A percentile compares a stretch with the other conserved stretches of the same genome.
Evolutionary conservation across 306 rosid genomes (phyloP).

Genomic region (Lathyrus oleraceus): DNA sequence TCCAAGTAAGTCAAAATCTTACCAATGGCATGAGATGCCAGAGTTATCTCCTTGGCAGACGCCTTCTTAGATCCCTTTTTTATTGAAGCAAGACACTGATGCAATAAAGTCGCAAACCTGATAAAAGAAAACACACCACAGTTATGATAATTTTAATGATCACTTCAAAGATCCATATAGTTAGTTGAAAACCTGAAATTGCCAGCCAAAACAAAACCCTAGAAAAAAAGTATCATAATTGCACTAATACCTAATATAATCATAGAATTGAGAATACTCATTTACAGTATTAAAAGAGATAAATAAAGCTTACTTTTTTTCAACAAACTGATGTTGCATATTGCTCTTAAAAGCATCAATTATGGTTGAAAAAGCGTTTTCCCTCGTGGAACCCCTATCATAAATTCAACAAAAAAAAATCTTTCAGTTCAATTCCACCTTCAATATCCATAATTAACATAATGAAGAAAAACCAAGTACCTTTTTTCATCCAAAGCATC

Average conservation of each 20-base stretch:
- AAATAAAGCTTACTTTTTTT: constrained; percentile 68
- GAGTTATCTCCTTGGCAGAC: constrained; percentile 68
- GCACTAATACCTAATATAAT: neutral
- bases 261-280: neutral
- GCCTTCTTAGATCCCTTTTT: constrained; percentile 84
- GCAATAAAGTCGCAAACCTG: constrained; percentile 90
- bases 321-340: constrained; percentile 75
- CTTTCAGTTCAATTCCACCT: neutral
- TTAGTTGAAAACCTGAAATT: neutral
- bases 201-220: neutral
- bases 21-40: constrained; percentile 88
- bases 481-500: constrained; percentile 87
- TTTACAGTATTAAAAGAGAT: neutral
- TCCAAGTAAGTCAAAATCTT: constrained; percentile 35
- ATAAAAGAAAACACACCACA: constrained; percentile 16
- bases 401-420: constrained; percentile 10
- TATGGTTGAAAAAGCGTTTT: constrained; percentile 65
- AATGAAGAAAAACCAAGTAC: constrained; percentile 33
- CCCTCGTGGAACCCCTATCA: constrained; percentile 82
- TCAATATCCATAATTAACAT: constrained; percentile 19
- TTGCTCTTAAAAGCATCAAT: constrained; percentile 66
- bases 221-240: neutral
- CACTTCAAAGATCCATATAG: neutral
- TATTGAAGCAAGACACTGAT: constrained; percentile 74
- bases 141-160: constrained; percentile 29